Evolutionary conservation across 805 yeast genomes (phyloP), one percentile per base, ranked within the genome.

Genomic region (Yamadazyma kitorensis): DNA sequence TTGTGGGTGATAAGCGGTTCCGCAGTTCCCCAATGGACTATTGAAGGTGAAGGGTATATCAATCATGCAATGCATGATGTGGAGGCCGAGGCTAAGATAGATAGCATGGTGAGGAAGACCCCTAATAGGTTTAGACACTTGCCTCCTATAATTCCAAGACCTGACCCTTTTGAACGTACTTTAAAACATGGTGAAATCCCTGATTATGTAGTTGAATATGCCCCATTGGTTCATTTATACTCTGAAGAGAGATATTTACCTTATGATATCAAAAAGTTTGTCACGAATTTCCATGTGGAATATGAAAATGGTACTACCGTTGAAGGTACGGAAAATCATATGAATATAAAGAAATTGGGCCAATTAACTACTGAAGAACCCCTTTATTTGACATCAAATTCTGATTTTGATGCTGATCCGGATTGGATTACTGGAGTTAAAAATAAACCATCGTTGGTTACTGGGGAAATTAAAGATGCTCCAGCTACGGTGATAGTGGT

Each of bases 231-330:
- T 2, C 86, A 86, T 52, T 65, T 91, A 8, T 89, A 91, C 61
- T 80, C 94, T 1, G 98, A 91, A 52, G 98, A 91, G 49, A 59
- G 68, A 34, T 91, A 89, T 52, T 64, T 83, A 45, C 96, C 98
- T 0, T 86, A 86, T 48, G 94, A 87, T 50, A 71, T 88, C 24
- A 72, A 67, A 18, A 75, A 82, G 14, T 91, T 60, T 54, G 88
- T 86, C 5, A 60, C 62, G 5, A 75, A 86, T 52, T 84, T 86
- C 59, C 74, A 72, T 43, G 70, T 82, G 14, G 70, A 70, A 14
- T 73, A 70, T 45, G 53, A 47, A 6, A 70, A 76, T 47, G 83
- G 82, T 2, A 55, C 78, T 0, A 53, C 43, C 25, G 50, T 48
- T 24, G 57, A 45, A 36, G 64, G 48, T 47, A 66, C 63, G 48